Conservation (phyloP, 2,329 filamentous ascomycete genomes). For the Xylariales sp. region DNA sequence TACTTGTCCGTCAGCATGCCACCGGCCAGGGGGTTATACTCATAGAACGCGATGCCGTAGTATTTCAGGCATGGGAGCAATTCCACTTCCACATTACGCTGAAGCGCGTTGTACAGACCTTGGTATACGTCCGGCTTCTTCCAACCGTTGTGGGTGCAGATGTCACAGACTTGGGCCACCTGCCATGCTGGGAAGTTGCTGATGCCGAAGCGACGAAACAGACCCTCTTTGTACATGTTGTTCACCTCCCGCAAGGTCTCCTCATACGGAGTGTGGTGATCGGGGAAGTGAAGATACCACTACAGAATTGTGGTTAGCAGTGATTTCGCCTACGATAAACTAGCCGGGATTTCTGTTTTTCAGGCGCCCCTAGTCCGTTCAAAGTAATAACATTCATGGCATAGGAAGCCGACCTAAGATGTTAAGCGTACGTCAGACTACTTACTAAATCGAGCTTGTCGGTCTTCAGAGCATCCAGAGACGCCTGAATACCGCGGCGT, state of each 20-base stretch:
- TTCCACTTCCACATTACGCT: constrained; percentile 33
- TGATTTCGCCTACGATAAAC: no score
- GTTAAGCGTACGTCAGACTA: no score
- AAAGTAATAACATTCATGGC: no score
- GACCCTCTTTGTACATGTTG: constrained; percentile 32
- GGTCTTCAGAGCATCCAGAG: constrained; percentile 7
- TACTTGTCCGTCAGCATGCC: constrained; percentile 8
- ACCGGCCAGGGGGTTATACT: constrained; percentile 27
- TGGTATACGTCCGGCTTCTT: constrained; percentile 41
- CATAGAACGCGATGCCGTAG: constrained; percentile 37
- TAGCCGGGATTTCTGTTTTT: no score
- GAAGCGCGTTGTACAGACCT: constrained; percentile 42
- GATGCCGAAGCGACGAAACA: constrained; percentile 39
- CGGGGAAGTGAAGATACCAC: constrained; percentile 40
- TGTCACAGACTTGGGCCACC: constrained; percentile 34
- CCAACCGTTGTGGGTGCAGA: constrained; percentile 36
- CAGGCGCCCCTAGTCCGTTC: no score
- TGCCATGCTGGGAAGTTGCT: constrained; percentile 40
- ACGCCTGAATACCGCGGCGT: constrained; percentile 2
- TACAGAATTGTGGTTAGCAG: no score
- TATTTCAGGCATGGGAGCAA: constrained; percentile 37
- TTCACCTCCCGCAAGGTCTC: constrained; percentile 37
- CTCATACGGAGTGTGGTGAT: constrained; percentile 35
- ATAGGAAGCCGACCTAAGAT: no score
- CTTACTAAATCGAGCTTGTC: constrained; percentile 24